Evolutionary conservation across 257 asterid genomes (phyloP).

Genomic region (Forsythia suspensa): DNA sequence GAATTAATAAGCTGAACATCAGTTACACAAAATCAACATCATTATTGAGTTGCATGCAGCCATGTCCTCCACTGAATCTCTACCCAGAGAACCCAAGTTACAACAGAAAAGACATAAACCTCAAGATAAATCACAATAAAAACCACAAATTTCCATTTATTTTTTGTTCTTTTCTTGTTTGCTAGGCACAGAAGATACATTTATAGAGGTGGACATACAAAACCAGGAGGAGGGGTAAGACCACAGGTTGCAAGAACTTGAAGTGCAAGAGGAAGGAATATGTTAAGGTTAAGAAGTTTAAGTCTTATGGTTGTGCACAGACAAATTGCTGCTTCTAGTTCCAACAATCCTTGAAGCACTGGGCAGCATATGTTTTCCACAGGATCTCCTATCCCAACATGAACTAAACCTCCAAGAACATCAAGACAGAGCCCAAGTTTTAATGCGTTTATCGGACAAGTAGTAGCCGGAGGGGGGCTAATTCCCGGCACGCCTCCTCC

Average conservation of each 20-base stretch:
- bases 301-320: conserved; percentile 81
- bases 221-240: conserved; percentile 79
- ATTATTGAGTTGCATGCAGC: not conserved
- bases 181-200: not conserved
- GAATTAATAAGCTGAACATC: not conserved
- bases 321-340: conserved; percentile 86
- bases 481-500: conserved; percentile 38
- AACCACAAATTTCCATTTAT: not conserved
- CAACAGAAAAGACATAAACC: not conserved
- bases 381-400: conserved; percentile 80
- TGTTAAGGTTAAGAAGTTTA: conserved; percentile 75
- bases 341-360: conserved; percentile 79
- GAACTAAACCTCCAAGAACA: conserved; percentile 84
- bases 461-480: conserved; percentile 39
- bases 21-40: not conserved
- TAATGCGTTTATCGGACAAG: conserved; percentile 76
- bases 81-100: not conserved
- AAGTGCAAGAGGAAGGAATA: conserved; percentile 84
- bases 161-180: not conserved
- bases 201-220: conserved; percentile 71
- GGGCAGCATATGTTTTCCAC: conserved; percentile 81
- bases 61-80: not conserved
- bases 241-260: conserved; percentile 83
- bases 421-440: conserved; percentile 89
- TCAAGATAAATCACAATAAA: not conserved